Percentiles rank a stretch among this genome's conserved stretches.
phyloP scores from a whole-genome alignment of 2,329 filamentous ascomycete genomes.

The Chaetomium sp. region DNA sequence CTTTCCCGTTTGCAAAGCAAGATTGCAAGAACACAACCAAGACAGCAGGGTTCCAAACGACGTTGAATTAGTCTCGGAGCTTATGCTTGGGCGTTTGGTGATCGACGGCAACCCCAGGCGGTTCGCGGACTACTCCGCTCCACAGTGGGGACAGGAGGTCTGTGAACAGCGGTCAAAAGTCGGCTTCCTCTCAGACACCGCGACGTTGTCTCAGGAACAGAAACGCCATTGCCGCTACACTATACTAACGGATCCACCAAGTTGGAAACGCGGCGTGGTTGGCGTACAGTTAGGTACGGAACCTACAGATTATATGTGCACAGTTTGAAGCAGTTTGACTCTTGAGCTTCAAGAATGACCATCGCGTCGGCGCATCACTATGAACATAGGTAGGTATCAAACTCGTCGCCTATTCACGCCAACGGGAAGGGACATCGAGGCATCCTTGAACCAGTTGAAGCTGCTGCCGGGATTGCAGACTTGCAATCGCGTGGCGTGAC shows the following conservation, averaged over 20 bases:
- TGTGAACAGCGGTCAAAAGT: neutral
- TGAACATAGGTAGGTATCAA: neutral
- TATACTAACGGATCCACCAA: neutral
- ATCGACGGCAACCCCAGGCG: neutral
- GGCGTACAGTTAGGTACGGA: neutral
- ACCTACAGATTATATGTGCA: neutral
- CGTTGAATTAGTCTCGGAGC: slow-evolving; percentile 15
- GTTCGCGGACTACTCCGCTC: neutral
- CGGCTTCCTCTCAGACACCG: neutral
- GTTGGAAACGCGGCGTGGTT: neutral
- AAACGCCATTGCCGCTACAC: neutral
- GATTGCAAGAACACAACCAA: neutral
- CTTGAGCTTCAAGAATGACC: neutral
- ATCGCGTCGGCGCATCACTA: too few relatives aligned
- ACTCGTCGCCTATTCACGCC: neutral
- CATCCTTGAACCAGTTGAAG: neutral
- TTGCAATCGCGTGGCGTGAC: neutral
- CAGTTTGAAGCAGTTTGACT: neutral
- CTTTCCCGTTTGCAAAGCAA: neutral
- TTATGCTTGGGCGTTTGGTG: neutral
- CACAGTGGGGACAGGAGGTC: neutral
- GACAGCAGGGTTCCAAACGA: neutral
- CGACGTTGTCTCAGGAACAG: slow-evolving; percentile 1
- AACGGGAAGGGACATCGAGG: neutral
- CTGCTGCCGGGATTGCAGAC: neutral